phyloP scores from a whole-genome alignment of 306 rosid species.

The Cucumis melo region DNA sequence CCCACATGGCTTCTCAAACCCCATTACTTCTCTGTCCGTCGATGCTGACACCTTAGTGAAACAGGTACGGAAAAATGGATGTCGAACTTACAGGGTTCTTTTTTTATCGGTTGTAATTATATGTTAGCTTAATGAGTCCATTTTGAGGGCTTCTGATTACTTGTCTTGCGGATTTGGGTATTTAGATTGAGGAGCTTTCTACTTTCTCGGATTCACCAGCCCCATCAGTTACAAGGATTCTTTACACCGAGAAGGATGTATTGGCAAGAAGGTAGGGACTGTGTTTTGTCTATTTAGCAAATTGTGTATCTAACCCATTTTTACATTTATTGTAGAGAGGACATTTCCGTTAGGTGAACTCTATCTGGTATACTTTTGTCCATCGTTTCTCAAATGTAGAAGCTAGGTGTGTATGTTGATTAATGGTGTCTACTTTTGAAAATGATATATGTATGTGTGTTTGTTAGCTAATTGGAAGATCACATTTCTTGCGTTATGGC shows the following conservation, averaged over 20 bases:
- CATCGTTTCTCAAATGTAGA: background rate
- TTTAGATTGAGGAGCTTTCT: conserved; percentile 76
- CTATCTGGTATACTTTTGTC: background rate
- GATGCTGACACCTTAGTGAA: conserved; percentile 53
- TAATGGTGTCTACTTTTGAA: background rate
- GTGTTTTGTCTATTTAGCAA: background rate
- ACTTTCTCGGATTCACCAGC: conserved; percentile 69
- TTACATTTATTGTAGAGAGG: background rate
- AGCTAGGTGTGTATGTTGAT: too few species aligned
- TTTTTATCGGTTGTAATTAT: background rate
- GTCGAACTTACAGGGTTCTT: background rate
- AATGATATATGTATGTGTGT: background rate
- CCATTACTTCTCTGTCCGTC: conserved; percentile 37
- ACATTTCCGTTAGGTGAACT: background rate
- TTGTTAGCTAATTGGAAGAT: background rate
- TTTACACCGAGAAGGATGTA: conserved; percentile 75
- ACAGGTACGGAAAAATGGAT: conserved; percentile 48
- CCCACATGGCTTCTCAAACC: conserved; percentile 13
- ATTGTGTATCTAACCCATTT: background rate
- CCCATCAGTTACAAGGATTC: conserved; percentile 86
- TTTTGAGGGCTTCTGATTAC: background rate
- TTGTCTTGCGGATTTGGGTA: conserved; percentile 7
- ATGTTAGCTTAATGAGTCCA: background rate
- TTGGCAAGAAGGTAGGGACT: conserved; percentile 52
- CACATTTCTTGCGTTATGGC: background rate